These are phyloP conservation scores for Dendryphion nanum DNA, from an alignment of 2,329 filamentous ascomycete species.

Conservation along the genomic window DNA sequence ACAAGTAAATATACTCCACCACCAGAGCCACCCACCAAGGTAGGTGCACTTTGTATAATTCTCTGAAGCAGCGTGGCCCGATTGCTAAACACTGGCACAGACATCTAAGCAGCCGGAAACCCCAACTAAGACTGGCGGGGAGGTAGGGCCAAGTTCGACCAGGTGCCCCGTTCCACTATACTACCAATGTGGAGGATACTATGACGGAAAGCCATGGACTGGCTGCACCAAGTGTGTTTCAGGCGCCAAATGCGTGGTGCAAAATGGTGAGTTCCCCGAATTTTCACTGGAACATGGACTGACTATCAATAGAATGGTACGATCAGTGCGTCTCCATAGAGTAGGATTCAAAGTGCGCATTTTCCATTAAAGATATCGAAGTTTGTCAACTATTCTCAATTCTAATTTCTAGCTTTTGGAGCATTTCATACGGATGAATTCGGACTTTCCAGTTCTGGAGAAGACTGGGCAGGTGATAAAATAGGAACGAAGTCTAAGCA, in stretches of 20 bases:
- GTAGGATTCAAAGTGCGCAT: neutral
- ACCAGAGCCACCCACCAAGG: conserved; percentile 11
- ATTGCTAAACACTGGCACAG: conserved; percentile 3
- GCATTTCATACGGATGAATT: too few relatives aligned
- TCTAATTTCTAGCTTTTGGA: too few relatives aligned
- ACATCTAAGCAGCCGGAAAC: conserved; percentile 10
- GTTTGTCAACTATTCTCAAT: too few relatives aligned
- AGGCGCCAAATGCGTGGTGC: conserved; percentile 23
- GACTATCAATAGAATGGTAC: conserved; percentile 23
- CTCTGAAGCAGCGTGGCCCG: neutral
- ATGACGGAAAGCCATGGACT: conserved; percentile 22
- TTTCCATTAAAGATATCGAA: too few relatives aligned
- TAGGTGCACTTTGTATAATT: conserved; percentile 1
- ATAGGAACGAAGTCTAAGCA: too few relatives aligned
- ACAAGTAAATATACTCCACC: conserved; percentile 10
- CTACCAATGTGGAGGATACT: conserved; percentile 30
- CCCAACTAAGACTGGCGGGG: conserved; percentile 14
- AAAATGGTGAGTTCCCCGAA: conserved; percentile 24
- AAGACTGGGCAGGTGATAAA: too few relatives aligned
- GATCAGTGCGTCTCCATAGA: conserved; percentile 26
- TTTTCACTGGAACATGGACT: neutral
- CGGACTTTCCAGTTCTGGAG: too few relatives aligned
- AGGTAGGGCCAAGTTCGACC: conserved; percentile 26
- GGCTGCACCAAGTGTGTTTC: conserved; percentile 27
- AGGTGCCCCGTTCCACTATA: conserved; percentile 30